Base-by-base conservation (phyloP, 805 yeast genomes). In the Scheffersomyces stipitis region DNA sequence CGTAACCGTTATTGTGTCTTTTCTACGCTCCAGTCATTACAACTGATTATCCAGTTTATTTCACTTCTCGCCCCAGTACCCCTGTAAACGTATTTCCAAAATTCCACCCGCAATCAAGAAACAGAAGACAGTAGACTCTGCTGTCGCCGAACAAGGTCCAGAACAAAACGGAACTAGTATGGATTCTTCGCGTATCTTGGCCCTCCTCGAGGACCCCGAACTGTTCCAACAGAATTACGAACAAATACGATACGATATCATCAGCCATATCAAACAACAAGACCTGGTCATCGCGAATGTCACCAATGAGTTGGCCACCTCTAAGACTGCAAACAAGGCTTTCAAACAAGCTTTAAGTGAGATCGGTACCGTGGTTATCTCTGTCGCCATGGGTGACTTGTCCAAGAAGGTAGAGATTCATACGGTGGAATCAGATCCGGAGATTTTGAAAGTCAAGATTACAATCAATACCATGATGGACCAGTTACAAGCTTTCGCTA, bases 391-490 rank as follows among this genome's bases (percentile, higher is more conserved):
- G 76, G 96, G 96, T 34, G 95, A 87, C 54, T 69, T 87, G 49
- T 78, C 88, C 20, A 86, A 86, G 50, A 86, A 86, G 54, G 95
- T 86, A 18, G 80, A 76, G 40, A 76, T 85, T 39, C 87, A 83
- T 55, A 72, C 78, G 17, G 80, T 76, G 28, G 90, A 84, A 55
- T 70, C 76, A 39, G 89, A 85, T 58, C 88, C 93, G 1, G 91
- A 84, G 55, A 85, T 86, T 44, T 70, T 81, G 40, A 83, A 81
- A 54, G 87, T 86, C 52, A 86, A 87, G 57, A 78, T 79, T 38
- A 83, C 93, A 5, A 85, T 87, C 53, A 87, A 87, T 60, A 78
- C 86, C 15, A 87, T 87, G 96, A 84, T 86, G 86, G 88, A 83
- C 52, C 95, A 86, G 60, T 70, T 85, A 42, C 90, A 83, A 56